A percentile compares a stretch with the other conserved stretches of the same genome.
Conservation (phyloP, 1,284 basidiomycete genomes). For the Phaffia rhodozyma region DNA sequence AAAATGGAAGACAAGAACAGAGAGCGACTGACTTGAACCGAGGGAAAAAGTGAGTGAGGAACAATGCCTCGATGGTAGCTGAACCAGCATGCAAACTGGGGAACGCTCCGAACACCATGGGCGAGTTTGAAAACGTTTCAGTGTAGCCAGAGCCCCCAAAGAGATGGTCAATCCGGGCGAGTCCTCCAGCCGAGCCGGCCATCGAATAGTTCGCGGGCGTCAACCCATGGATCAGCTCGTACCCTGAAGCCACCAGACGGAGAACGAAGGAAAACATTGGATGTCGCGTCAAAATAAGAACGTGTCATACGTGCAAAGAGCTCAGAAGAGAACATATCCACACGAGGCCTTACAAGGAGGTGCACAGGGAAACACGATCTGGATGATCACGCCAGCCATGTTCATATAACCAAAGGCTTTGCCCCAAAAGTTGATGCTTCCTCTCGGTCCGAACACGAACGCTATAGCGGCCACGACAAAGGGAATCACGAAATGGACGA, state of each 20-base stretch:
- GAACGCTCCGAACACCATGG: constrained; percentile 93
- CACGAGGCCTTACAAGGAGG: constrained; percentile 51
- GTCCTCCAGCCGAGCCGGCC: constrained; percentile 82
- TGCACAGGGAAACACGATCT: constrained; percentile 83
- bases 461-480: constrained; percentile 65
- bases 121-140: constrained; percentile 71
- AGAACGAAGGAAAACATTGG: not conserved
- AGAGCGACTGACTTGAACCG: constrained; percentile 34
- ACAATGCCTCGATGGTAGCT: constrained; percentile 85
- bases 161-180: constrained; percentile 81
- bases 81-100: constrained; percentile 84
- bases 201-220: constrained; percentile 87
- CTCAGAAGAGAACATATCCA: constrained; percentile 13
- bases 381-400: constrained; percentile 73
- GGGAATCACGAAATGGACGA: constrained; percentile 76
- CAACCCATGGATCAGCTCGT: constrained; percentile 92
- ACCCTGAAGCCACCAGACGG: constrained; percentile 48
- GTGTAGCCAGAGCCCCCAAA: constrained; percentile 73
- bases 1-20: constrained; percentile 17
- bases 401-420: constrained; percentile 90
- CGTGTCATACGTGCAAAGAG: not conserved
- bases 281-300: not conserved
- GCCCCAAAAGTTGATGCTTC: constrained; percentile 73
- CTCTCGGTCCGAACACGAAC: constrained; percentile 67
- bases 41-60: constrained; percentile 92